Conservation (phyloP, 176 grass and related monocot species). For the Neostapfia colusana region DNA sequence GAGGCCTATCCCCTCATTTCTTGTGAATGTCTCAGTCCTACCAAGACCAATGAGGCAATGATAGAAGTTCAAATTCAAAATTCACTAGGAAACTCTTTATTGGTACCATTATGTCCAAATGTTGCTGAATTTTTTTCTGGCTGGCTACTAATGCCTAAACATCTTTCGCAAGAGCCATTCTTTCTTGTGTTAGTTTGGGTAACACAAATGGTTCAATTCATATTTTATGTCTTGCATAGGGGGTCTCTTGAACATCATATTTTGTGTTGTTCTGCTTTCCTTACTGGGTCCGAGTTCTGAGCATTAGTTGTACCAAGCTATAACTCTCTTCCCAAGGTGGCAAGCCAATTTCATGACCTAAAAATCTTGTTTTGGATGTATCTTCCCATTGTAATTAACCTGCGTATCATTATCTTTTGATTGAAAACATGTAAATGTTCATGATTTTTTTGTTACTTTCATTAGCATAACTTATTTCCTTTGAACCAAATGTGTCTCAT, state of each 20-base stretch:
- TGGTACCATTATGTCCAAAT: neutral
- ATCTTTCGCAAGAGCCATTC: neutral
- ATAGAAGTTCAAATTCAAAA: neutral
- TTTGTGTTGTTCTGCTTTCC: no score
- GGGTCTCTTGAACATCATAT: neutral
- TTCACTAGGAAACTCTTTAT: neutral
- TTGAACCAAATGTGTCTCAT: neutral
- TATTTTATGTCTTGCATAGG: no score
- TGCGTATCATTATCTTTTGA: no score
- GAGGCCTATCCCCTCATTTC: neutral
- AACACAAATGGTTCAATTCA: no score
- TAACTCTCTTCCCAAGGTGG: neutral
- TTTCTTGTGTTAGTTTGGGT: neutral
- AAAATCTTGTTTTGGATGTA: neutral
- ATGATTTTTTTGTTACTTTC: no score
- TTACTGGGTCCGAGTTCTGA: no score
- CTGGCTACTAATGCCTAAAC: no score
- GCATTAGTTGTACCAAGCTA: neutral
- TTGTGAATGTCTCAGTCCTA: neutral
- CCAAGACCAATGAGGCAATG: neutral
- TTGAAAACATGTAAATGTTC: no score
- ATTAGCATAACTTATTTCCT: neutral
- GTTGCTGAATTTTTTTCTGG: neutral
- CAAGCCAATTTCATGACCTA: no score
- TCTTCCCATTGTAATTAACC: neutral